A percentile compares a stretch with the other conserved stretches of the same genome.
Evolutionary conservation across 108 stramenopile species (phyloP).

Genomic region (Stephanodiscus triporus): DNA sequence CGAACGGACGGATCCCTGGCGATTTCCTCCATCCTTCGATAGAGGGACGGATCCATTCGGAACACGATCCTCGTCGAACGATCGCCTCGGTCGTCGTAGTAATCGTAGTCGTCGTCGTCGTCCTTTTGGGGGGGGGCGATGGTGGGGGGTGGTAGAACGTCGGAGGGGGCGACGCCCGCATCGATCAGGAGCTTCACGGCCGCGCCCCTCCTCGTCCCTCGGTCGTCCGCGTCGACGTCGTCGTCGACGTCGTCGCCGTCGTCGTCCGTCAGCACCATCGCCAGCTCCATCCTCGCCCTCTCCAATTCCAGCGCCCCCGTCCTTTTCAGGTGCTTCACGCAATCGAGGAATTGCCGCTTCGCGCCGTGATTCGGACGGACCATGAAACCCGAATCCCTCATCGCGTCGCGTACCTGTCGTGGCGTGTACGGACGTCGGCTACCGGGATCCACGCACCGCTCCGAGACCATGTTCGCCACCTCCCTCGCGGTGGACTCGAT

Average conservation of each 20-base stretch:
- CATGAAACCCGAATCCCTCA: slow-evolving; percentile 84
- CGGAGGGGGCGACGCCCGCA: slow-evolving; percentile 21
- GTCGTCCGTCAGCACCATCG: slow-evolving; percentile 51
- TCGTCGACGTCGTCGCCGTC: slow-evolving; percentile 22
- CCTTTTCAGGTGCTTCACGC: slow-evolving; percentile 82
- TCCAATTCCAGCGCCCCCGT: slow-evolving; percentile 89
- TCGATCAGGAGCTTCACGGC: slow-evolving; percentile 19
- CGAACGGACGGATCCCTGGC: slow-evolving; percentile 35
- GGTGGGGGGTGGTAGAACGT: slow-evolving; percentile 14
- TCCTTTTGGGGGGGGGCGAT: slow-evolving; percentile 8
- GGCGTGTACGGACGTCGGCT: slow-evolving; percentile 90
- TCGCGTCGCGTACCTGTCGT: slow-evolving; percentile 84
- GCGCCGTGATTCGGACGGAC: slow-evolving; percentile 88
- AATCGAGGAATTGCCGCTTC: slow-evolving; percentile 96
- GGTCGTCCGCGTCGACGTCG: slow-evolving; percentile 17
- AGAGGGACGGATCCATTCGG: slow-evolving; percentile 83
- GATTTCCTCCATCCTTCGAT: slow-evolving; percentile 69
- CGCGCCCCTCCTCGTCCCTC: slow-evolving; percentile 24
- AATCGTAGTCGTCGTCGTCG: neutral
- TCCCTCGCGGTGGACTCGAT: slow-evolving; percentile 81
- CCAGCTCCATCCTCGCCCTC: slow-evolving; percentile 94
- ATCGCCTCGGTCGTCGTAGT: no score
- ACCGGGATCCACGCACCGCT: slow-evolving; percentile 91
- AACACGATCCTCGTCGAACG: slow-evolving; percentile 37
- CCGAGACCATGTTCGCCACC: slow-evolving; percentile 91